Percentiles rank a stretch among this genome's conserved stretches.
phyloP scores from a whole-genome alignment of 2,329 filamentous ascomycete species.

The Epichloe elymi region DNA sequence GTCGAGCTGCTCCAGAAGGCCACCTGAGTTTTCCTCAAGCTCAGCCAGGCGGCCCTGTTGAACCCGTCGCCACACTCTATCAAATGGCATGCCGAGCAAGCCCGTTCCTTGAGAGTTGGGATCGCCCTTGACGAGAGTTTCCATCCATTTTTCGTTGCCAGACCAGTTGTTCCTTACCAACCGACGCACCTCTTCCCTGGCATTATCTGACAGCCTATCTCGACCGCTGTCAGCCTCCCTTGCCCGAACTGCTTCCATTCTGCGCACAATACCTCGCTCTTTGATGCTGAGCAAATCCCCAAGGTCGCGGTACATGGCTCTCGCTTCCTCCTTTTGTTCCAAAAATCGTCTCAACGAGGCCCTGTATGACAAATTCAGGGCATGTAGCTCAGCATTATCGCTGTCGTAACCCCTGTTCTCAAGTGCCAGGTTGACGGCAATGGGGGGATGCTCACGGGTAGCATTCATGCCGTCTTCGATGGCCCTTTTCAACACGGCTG shows the following conservation, averaged over 20 bases:
- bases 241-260: conserved; percentile 33
- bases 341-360: conserved; percentile 48
- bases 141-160: conserved; percentile 61
- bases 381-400: conserved; percentile 42
- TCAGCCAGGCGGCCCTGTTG: conserved; percentile 44
- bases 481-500: conserved; percentile 62
- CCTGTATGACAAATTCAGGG: conserved; percentile 61
- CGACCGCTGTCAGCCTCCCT: conserved; percentile 14
- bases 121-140: conserved; percentile 57
- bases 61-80: conserved; percentile 57
- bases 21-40: conserved; percentile 35
- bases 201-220: conserved; percentile 26
- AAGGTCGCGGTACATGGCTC: conserved; percentile 49
- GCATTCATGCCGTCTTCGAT: conserved; percentile 31
- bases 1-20: conserved; percentile 60
- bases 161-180: conserved; percentile 63
- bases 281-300: conserved; percentile 51
- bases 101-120: conserved; percentile 40
- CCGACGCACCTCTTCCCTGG: conserved; percentile 39
- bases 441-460: conserved; percentile 27
- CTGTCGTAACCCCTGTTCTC: conserved; percentile 45
- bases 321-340: conserved; percentile 44
- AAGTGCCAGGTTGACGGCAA: conserved; percentile 42
- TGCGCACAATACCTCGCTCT: conserved; percentile 40
- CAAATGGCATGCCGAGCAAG: conserved; percentile 54